phyloP scores from a whole-genome alignment of 2,329 filamentous ascomycete genomes.

The Allantophomopsis lycopodina region DNA sequence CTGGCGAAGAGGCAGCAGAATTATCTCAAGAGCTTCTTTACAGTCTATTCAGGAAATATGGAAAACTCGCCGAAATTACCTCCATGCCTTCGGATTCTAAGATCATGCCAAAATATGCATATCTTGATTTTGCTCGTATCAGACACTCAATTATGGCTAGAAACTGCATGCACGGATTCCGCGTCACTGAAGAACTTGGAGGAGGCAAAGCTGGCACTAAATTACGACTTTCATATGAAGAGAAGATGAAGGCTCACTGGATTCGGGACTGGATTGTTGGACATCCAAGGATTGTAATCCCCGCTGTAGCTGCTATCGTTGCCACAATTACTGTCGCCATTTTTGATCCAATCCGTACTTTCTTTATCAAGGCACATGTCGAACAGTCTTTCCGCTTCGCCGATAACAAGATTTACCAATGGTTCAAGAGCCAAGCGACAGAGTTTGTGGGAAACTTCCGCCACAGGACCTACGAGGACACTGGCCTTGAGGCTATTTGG shows the following conservation, averaged over 20 bases:
- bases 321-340: slow-evolving; percentile 75
- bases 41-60: slow-evolving; percentile 76
- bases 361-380: slow-evolving; percentile 82
- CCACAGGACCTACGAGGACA: slow-evolving; percentile 43
- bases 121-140: slow-evolving; percentile 60
- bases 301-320: slow-evolving; percentile 64
- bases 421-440: slow-evolving; percentile 63
- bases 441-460: slow-evolving; percentile 46
- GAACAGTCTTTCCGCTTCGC: slow-evolving; percentile 62
- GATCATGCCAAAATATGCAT: slow-evolving; percentile 64
- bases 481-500: slow-evolving; percentile 67
- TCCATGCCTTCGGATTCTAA: slow-evolving; percentile 80
- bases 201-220: slow-evolving; percentile 66
- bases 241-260: slow-evolving; percentile 61
- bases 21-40: slow-evolving; percentile 80
- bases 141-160: slow-evolving; percentile 76
- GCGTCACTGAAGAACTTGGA: slow-evolving; percentile 53
- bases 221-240: slow-evolving; percentile 73
- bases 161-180: slow-evolving; percentile 82
- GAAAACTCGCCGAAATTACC: slow-evolving; percentile 77
- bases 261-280: slow-evolving; percentile 77
- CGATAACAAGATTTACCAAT: slow-evolving; percentile 61
- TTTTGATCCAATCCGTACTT: slow-evolving; percentile 89
- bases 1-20: slow-evolving; percentile 61
- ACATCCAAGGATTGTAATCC: slow-evolving; percentile 82